Conservation (phyloP, 2,329 filamentous ascomycete genomes). For the Pseudomassariella vexata region DNA sequence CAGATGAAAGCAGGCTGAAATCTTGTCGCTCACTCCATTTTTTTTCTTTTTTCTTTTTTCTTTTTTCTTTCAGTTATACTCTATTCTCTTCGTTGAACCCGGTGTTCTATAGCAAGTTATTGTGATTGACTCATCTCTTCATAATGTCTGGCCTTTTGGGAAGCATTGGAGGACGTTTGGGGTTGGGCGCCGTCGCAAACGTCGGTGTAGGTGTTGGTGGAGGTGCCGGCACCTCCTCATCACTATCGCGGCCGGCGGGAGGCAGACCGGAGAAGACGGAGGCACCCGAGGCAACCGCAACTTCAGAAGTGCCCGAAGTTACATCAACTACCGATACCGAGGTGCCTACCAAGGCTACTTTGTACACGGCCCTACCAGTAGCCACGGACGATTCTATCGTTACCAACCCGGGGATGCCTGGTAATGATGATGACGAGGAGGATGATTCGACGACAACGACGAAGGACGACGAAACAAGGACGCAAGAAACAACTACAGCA, state of each 20-base stretch:
- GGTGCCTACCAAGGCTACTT: too few relatives aligned
- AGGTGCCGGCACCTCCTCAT: conserved; percentile 3
- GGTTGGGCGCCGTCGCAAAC: conserved; percentile 1
- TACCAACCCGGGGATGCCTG: conserved; percentile 5
- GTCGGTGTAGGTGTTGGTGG: conserved; percentile 6
- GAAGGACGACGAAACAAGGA: conserved; percentile 1
- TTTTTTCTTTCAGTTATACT: conserved; percentile 1
- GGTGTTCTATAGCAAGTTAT: conserved; percentile 7
- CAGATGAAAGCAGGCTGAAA: conserved; percentile 4
- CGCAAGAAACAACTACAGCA: conserved; percentile 1
- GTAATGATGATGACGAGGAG: conserved; percentile 1
- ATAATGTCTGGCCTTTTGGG: conserved; percentile 9
- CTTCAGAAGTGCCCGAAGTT: neutral
- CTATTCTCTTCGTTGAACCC: conserved; percentile 4
- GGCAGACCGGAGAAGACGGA: neutral
- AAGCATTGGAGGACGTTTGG: conserved; percentile 7
- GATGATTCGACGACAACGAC: neutral
- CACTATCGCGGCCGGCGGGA: conserved; percentile 1
- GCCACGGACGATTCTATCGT: conserved; percentile 2
- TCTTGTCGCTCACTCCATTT: neutral
- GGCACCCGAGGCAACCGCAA: neutral
- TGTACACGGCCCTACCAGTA: neutral
- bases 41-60: conserved; percentile 3
- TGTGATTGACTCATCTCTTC: conserved; percentile 1
- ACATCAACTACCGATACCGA: too few relatives aligned